Percentiles rank a stretch among this genome's conserved stretches.
Evolutionary conservation across 1,284 basidiomycete genomes (phyloP).

Genomic region (Sparassis latifolia): DNA sequence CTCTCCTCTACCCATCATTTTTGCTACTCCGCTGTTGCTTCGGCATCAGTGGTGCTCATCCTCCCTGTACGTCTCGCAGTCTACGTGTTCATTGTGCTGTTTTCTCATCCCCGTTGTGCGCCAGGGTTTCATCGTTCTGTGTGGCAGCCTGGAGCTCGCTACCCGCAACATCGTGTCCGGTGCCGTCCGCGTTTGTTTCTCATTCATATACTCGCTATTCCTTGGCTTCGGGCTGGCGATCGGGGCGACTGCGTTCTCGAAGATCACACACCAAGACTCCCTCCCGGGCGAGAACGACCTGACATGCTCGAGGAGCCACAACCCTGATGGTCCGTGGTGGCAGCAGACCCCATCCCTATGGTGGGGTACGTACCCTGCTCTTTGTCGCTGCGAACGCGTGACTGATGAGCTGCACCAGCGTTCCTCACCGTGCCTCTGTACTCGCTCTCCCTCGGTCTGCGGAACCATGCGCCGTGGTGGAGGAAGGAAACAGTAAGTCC

Average conservation of each 20-base stretch:
- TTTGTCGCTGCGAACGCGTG: not conserved
- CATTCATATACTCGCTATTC: constrained; percentile 75
- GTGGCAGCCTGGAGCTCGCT: constrained; percentile 77
- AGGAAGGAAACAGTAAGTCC: constrained; percentile 61
- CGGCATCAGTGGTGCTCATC: constrained; percentile 82
- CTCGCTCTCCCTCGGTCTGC: constrained; percentile 67
- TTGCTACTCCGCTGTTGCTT: constrained; percentile 85
- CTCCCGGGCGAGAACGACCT: constrained; percentile 53
- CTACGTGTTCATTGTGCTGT: not conserved
- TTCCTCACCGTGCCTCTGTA: constrained; percentile 81
- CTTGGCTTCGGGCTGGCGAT: constrained; percentile 79
- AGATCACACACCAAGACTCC: constrained; percentile 35
- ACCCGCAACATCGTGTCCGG: constrained; percentile 77
- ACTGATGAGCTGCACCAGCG: constrained; percentile 31
- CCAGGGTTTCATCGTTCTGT: constrained; percentile 74
- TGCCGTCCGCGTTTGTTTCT: constrained; percentile 82
- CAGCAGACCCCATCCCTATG: constrained; percentile 45
- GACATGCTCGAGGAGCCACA: constrained; percentile 49
- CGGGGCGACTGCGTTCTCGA: constrained; percentile 62
- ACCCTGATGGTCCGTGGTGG: constrained; percentile 50
- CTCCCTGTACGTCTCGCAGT: constrained; percentile 54
- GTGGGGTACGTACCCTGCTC: constrained; percentile 41
- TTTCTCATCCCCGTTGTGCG: not conserved
- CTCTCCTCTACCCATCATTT: constrained; percentile 67
- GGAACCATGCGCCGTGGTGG: constrained; percentile 71